Evolutionary conservation across 2,329 filamentous ascomycete species (phyloP).

Genomic region (Coleophoma crateriformis): DNA sequence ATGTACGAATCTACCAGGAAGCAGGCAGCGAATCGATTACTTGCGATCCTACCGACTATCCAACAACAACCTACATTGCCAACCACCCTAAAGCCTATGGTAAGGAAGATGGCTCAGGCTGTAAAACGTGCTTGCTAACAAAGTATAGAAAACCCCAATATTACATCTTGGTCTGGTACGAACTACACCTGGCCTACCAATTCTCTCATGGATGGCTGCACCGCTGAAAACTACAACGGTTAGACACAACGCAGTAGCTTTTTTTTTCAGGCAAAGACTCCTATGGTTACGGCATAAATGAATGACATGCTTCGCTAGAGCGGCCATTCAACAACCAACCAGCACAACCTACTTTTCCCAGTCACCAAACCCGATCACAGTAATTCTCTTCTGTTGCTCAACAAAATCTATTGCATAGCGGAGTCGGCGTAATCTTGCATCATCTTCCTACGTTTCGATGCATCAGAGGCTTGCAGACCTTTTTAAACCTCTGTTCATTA

Average conservation of each 20-base stretch:
- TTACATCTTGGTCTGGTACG: slow-evolving; percentile 51
- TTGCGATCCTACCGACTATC: slow-evolving; percentile 62
- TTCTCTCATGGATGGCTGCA: slow-evolving; percentile 51
- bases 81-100: slow-evolving; percentile 54
- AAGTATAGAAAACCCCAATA: slow-evolving; percentile 48
- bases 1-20: slow-evolving; percentile 66
- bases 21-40: slow-evolving; percentile 51
- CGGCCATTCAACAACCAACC: slow-evolving; percentile 3
- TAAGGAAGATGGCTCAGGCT: slow-evolving; percentile 29
- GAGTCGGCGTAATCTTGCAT: slow-evolving; percentile 13
- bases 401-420: slow-evolving; percentile 13
- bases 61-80: slow-evolving; percentile 62
- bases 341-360: slow-evolving; percentile 4
- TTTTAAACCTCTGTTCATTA: background rate
- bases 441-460: background rate
- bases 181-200: slow-evolving; percentile 57
- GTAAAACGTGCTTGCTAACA: slow-evolving; percentile 5
- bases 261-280: slow-evolving; percentile 12
- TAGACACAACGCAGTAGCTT: slow-evolving; percentile 5
- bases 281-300: background rate
- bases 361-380: slow-evolving; percentile 3
- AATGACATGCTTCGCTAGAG: slow-evolving; percentile 7
- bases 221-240: slow-evolving; percentile 8
- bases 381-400: slow-evolving; percentile 1
- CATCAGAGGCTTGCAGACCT: background rate